A percentile compares a stretch with the other conserved stretches of the same genome.
Conservation (phyloP, 2,329 filamentous ascomycete genomes). For the Ustilaginoidea virens region DNA sequence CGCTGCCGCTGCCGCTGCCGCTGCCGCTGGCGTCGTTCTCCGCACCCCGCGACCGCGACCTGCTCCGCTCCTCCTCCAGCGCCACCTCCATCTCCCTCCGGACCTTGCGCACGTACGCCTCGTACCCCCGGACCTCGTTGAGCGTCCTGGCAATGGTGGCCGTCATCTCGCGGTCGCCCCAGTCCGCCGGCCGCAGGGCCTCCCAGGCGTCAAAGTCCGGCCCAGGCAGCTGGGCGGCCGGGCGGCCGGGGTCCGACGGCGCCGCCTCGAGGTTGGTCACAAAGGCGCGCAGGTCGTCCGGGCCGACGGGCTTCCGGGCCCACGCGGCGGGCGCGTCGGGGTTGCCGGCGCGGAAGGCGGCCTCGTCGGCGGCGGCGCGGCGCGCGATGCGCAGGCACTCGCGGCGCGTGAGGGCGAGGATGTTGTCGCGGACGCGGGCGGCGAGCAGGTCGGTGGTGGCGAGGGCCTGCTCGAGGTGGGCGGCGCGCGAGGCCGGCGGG, state of each 20-base stretch:
- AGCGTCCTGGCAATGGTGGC: conserved; percentile 8
- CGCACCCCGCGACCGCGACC: too few species aligned
- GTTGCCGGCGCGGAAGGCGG: too few species aligned
- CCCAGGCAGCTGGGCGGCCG: not conserved
- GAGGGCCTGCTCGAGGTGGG: conserved; percentile 10
- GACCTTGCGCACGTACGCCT: conserved; percentile 8
- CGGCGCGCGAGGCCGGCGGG: conserved; percentile 6
- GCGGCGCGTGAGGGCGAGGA: conserved; percentile 13
- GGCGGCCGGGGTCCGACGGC: too few species aligned
- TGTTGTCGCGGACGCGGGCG: conserved; percentile 14
- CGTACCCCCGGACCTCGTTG: conserved; percentile 10
- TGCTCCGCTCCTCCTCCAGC: conserved; percentile 11
- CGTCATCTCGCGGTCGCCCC: conserved; percentile 10
- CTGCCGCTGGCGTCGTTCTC: too few species aligned
- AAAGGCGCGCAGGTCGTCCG: too few species aligned
- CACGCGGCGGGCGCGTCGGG: too few species aligned
- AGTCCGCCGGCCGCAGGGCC: conserved; percentile 8
- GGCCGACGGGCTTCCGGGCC: too few species aligned
- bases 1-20: too few species aligned
- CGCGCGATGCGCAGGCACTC: conserved; percentile 17
- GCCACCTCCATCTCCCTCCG: conserved; percentile 9
- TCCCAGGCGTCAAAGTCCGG: not conserved
- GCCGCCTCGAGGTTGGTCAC: too few species aligned
- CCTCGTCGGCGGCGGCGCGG: conserved; percentile 2
- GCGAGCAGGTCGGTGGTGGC: conserved; percentile 12